Evolutionary conservation across 2,329 filamentous ascomycete species (phyloP), one percentile per base, ranked within the genome.

Genomic region (Fusarium tuaranense): DNA sequence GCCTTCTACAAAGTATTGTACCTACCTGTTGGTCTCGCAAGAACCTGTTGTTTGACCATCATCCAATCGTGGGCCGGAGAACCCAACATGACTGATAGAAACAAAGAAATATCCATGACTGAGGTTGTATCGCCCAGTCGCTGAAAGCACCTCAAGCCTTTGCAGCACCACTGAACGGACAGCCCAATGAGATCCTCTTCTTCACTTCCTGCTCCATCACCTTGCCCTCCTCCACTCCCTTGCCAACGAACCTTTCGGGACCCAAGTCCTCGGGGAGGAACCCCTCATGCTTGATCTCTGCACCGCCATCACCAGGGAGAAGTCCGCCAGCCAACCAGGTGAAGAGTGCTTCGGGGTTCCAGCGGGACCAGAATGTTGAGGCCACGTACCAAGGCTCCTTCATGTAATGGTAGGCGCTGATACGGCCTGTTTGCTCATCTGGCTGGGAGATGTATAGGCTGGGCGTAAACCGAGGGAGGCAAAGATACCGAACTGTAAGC

Each of bases 361-460:
- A 94, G 68, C 89, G 88, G 76, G 87, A 90, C 89, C 87, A 90
- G 46, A 89, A 80, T 0, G 88, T 92, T 32, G 86, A 86, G 70
- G 88, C 86, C 27, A 89, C 85, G 81, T 94, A 94, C 82, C 89
- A 93, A 3, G 92, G 93, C 57, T 90, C 88, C 13, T 89, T 88
- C 30, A 91, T 86, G 82, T 90, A 93, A 41, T 84, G 74, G 0
- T 83, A 75, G 80, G 76, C 80, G 63, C 87, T 85, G 71, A 90
- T 86, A 4, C 88, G 87, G 1, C 88, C 88, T 0, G 88, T 87
- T 34, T 86, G 82, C 12, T 85, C 82, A 71, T 93, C 88, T 0
- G 88, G 84, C 0, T 88, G 83, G 2, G 83, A 82, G 48, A 90
- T 62, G 66, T 80, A 80, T 65, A 81, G 73, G 74, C 85, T 69